Percentiles rank a stretch among this genome's conserved stretches.
Evolutionary conservation across 1,139 yeast species (phyloP).

Genomic region (Protomyces inundatus): DNA sequence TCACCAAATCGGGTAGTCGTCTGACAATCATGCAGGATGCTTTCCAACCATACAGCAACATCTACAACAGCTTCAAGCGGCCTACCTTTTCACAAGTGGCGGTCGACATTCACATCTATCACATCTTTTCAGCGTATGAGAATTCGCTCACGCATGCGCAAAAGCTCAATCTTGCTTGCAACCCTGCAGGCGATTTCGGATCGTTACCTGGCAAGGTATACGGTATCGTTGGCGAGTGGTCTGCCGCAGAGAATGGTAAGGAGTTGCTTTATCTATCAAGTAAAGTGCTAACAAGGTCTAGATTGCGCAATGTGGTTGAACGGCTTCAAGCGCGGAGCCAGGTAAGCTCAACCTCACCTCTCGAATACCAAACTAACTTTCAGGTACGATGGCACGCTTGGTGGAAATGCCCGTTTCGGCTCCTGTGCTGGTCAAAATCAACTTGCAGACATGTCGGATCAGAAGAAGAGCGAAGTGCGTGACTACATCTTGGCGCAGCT

Average conservation of each 20-base stretch:
- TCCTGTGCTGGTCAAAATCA: conserved; percentile 46
- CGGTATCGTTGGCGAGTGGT: conserved; percentile 79
- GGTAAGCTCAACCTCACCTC: conserved; percentile 36
- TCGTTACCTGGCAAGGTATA: conserved; percentile 41
- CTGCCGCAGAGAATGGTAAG: conserved; percentile 76
- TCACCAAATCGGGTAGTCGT: conserved; percentile 40
- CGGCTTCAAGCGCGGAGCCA: conserved; percentile 83
- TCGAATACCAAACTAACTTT: no score
- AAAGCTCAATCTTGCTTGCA: conserved; percentile 61
- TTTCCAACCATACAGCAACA: conserved; percentile 1
- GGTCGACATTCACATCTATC: conserved; percentile 51
- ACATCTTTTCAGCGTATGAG: conserved; percentile 69
- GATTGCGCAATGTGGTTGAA: conserved; percentile 83
- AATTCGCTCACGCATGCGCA: conserved; percentile 53
- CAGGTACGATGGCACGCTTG: conserved; percentile 59
- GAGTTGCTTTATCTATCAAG: no score
- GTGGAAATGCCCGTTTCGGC: conserved; percentile 50
- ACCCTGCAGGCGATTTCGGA: conserved; percentile 50
- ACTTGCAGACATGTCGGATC: conserved; percentile 31
- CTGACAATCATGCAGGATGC: conserved; percentile 63
- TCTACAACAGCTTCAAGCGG: conserved; percentile 11
- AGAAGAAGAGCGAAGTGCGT: conserved; percentile 46
- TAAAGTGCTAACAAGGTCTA: no score
- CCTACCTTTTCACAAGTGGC: conserved; percentile 22
- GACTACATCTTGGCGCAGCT: conserved; percentile 81